Evolutionary conservation across 176 grass and related monocot species (phyloP).

Genomic region (Oryza meridionalis): DNA sequence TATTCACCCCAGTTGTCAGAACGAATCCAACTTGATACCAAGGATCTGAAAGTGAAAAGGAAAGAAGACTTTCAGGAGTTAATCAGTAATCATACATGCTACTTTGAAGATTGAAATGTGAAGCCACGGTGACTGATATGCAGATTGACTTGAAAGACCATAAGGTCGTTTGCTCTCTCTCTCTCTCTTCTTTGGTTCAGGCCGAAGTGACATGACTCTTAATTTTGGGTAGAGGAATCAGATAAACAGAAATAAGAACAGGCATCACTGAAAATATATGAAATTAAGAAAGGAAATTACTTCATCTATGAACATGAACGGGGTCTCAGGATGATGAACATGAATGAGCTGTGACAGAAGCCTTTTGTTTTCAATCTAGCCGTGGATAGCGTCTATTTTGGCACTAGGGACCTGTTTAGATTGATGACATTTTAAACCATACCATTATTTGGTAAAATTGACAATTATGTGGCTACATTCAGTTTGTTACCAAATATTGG

Average conservation of each 20-base stretch:
- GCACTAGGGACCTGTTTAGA: background rate
- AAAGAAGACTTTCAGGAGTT: background rate
- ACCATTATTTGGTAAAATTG: too few species aligned
- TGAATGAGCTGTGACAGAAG: background rate
- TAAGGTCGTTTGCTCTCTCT: background rate
- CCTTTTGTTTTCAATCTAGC: background rate
- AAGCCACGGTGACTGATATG: background rate
- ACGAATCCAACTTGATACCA: conserved; percentile 97
- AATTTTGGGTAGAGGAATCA: background rate
- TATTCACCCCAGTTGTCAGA: conserved; percentile 91
- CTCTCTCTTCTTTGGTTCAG: background rate
- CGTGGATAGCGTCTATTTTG: background rate
- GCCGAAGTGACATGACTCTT: background rate
- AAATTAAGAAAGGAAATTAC: background rate
- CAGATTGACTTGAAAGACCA: background rate
- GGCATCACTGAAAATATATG: background rate
- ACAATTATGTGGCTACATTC: too few species aligned
- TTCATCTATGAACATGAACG: background rate
- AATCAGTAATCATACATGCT: background rate
- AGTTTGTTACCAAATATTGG: too few species aligned
- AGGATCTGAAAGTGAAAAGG: conserved; percentile 70
- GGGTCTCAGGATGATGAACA: background rate
- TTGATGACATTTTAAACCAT: too few species aligned
- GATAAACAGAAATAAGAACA: conserved; percentile 4
- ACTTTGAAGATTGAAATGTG: background rate